These are phyloP conservation scores for Dendrobium officinale DNA, from an alignment of 106 monocot genomes.

Conservation along the genomic window DNA sequence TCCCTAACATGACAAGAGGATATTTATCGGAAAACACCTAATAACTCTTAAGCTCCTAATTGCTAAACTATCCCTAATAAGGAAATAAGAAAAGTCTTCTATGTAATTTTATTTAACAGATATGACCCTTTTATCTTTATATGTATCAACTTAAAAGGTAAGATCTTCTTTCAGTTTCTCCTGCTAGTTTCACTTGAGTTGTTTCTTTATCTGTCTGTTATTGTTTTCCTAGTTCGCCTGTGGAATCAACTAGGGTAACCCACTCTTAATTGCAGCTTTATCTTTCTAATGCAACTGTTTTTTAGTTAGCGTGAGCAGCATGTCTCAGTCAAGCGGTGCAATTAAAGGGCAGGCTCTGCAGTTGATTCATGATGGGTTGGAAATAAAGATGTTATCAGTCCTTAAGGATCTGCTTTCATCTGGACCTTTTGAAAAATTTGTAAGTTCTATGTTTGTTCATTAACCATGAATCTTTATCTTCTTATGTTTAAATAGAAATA, in stretches of 20 bases:
- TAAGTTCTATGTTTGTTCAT: conserved; percentile 19
- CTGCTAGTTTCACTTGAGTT: not conserved
- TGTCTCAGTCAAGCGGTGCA: conserved; percentile 21
- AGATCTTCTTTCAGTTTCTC: not conserved
- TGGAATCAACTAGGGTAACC: not conserved
- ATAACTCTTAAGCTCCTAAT: too few species aligned
- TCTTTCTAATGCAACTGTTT: conserved; percentile 8
- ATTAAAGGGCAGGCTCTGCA: conserved; percentile 36
- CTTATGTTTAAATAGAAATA: not conserved
- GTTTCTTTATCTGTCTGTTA: not conserved
- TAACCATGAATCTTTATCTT: not conserved
- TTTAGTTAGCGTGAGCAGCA: conserved; percentile 34
- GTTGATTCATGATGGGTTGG: conserved; percentile 65
- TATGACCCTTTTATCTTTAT: too few species aligned
- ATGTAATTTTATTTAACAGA: too few species aligned
- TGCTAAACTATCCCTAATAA: too few species aligned
- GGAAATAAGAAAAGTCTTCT: too few species aligned
- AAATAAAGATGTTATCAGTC: conserved; percentile 44
- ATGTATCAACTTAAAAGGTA: not conserved
- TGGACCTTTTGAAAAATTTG: conserved; percentile 48
- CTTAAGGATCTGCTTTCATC: conserved; percentile 41
- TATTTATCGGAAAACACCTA: too few species aligned
- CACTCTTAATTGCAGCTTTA: not conserved
- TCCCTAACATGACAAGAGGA: too few species aligned
- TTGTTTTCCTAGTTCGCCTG: not conserved